Conservation (phyloP, 306 rosid genomes). For the Corylus avellana region DNA sequence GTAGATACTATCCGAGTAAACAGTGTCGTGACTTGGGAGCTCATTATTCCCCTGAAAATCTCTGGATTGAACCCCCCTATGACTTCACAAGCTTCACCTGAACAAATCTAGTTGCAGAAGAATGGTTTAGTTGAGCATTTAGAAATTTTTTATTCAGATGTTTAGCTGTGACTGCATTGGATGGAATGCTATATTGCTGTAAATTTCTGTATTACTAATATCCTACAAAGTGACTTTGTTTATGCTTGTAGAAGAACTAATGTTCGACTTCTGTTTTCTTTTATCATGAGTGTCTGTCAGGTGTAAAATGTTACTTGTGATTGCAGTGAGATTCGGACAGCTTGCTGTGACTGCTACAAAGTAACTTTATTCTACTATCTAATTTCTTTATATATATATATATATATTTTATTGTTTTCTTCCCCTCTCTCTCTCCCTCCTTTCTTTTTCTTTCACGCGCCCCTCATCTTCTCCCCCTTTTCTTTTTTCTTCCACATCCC, state of each 20-base stretch:
- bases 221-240: not conserved
- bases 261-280: not conserved
- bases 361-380: too few relatives aligned
- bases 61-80: slow-evolving; percentile 84
- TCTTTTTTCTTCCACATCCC: too few relatives aligned
- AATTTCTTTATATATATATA: too few relatives aligned
- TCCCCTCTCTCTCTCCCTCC: too few relatives aligned
- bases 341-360: too few relatives aligned
- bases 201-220: slow-evolving; percentile 1
- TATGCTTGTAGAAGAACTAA: not conserved
- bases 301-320: not conserved
- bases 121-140: slow-evolving; percentile 13
- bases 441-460: too few relatives aligned
- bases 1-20: slow-evolving; percentile 78
- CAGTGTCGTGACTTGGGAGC: slow-evolving; percentile 86
- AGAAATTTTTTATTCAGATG: not conserved
- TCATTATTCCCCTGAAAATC: slow-evolving; percentile 70
- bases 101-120: slow-evolving; percentile 37
- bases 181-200: not conserved
- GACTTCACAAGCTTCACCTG: slow-evolving; percentile 54
- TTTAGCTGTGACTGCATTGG: not conserved
- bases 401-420: too few relatives aligned
- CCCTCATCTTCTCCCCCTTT: too few relatives aligned
- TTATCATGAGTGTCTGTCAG: not conserved
- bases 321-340: too few relatives aligned